Percentiles rank a stretch among this genome's conserved stretches.
phyloP scores from a whole-genome alignment of 140 eudicot species.

The Ambrosia hybrid region DNA sequence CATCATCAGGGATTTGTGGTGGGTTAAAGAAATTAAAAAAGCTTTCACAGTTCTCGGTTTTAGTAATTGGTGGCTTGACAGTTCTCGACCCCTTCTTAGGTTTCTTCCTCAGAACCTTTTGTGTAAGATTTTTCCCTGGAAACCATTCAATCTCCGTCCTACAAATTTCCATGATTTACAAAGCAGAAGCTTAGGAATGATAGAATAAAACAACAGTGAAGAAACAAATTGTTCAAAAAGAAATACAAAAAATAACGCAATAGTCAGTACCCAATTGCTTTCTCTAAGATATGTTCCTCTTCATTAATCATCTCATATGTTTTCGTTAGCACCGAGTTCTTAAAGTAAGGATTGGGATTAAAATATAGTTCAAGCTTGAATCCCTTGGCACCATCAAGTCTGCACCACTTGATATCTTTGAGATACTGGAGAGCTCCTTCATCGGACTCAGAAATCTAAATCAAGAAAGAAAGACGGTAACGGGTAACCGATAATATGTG shows the following conservation, averaged over 20 bases:
- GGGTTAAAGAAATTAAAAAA: slow-evolving; percentile 90
- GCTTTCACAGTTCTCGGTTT: slow-evolving; percentile 69
- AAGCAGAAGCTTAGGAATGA: background rate
- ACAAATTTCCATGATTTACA: slow-evolving; percentile 19
- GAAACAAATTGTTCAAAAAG: background rate
- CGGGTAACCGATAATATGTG: too few relatives aligned
- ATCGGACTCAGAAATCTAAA: slow-evolving; percentile 52
- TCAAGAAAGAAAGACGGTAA: too few relatives aligned
- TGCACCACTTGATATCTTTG: slow-evolving; percentile 72
- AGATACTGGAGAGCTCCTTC: slow-evolving; percentile 79
- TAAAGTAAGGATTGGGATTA: slow-evolving; percentile 57
- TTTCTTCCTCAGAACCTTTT: slow-evolving; percentile 71
- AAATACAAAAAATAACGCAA: background rate
- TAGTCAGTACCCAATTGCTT: slow-evolving; percentile 64
- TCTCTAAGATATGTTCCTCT: slow-evolving; percentile 77
- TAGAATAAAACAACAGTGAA: too few relatives aligned
- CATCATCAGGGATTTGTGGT: slow-evolving; percentile 70
- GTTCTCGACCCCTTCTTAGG: slow-evolving; percentile 72
- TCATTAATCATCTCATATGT: slow-evolving; percentile 31
- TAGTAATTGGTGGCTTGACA: slow-evolving; percentile 56
- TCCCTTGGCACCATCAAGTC: slow-evolving; percentile 49
- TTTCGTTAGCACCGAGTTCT: slow-evolving; percentile 48
- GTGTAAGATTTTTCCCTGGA: slow-evolving; percentile 75
- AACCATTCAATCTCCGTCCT: slow-evolving; percentile 87
- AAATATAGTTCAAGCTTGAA: slow-evolving; percentile 62